Evolutionary conservation across 345 rosid genomes (phyloP), one percentile per base, ranked within the genome.

Genomic region (Reutealis trisperma): DNA sequence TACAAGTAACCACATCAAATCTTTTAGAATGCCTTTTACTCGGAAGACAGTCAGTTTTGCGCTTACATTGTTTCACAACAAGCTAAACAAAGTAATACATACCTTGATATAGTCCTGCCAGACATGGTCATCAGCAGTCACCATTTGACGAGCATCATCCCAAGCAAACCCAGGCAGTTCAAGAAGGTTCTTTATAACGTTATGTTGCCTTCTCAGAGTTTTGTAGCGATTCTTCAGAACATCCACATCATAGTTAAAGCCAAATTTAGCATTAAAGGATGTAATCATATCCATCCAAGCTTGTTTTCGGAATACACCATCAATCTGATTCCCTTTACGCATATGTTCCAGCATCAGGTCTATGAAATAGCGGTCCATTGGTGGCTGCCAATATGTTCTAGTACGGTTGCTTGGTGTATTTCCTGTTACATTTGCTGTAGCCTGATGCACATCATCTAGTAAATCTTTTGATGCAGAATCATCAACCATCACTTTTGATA

Each of bases 81-180:
- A 41, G 49, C 30, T 72, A 73, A 25, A 41, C 25, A 55, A 16
- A 54, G 12, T 47, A 45, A 61, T 27, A 54, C 77, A 27, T 73
- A 92, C 98, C 96, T 92, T 90, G 70, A 92, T 90, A 79, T 90
- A 87, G 52, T 87, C 93, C 82, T 92, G 98, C 98, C 98, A 94
- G 21, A 90, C 90, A 76, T 67, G 81, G 85, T 92, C 94, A 83
- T 94, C 92, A 44, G 97, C 97, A 47, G 88, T 87, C 81, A 91
- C 91, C 98, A 90, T 91, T 84, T 91, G 92, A 47, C 93, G 93
- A 58, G 88, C 82, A 83, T 91, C 91, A 81, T 94, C 90, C 98
- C 98, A 94, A 66, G 81, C 62, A 76, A 94, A 94, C 25, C 94
- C 97, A 77, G 91, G 89, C 66, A 86, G 70, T 67, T 90, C 83